Evolutionary conservation across 768 basidiomycete species (phyloP).

Genomic region (Rhodocollybia butyracea): DNA sequence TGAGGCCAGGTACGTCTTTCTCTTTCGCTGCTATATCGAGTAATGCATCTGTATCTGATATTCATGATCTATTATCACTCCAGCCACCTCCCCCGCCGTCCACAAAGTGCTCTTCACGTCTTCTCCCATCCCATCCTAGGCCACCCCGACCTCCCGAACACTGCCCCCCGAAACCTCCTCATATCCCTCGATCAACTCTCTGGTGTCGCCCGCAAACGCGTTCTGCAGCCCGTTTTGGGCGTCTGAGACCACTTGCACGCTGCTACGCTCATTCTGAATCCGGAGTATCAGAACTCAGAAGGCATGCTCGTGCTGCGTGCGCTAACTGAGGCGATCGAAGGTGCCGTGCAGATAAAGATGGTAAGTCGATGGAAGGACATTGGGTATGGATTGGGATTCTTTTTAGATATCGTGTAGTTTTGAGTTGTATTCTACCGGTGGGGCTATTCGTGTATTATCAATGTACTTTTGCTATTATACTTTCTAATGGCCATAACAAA

Average conservation of each 20-base stretch:
- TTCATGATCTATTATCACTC: too few species aligned
- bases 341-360: too few species aligned
- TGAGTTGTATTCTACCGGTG: too few species aligned
- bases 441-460: too few species aligned
- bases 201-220: constrained; percentile 61
- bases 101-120: constrained; percentile 47
- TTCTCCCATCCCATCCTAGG: constrained; percentile 35
- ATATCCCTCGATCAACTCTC: constrained; percentile 57
- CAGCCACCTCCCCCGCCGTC: constrained; percentile 69
- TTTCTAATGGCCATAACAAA: too few species aligned
- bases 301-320: too few species aligned
- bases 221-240: constrained; percentile 63
- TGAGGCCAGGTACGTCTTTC: constrained; percentile 57
- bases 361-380: too few species aligned
- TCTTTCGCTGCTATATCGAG: background rate
- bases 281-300: background rate
- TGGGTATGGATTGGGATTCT: too few species aligned
- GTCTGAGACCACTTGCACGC: constrained; percentile 22
- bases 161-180: constrained; percentile 50
- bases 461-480: too few species aligned
- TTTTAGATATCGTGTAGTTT: too few species aligned
- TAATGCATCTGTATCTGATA: background rate
- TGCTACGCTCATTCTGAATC: too few species aligned
- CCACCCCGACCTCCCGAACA: constrained; percentile 27
- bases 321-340: too few species aligned